Percentiles rank a stretch among this genome's conserved stretches.
Evolutionary conservation across 768 basidiomycete species (phyloP).

Genomic region (Tricholoma terreum): DNA sequence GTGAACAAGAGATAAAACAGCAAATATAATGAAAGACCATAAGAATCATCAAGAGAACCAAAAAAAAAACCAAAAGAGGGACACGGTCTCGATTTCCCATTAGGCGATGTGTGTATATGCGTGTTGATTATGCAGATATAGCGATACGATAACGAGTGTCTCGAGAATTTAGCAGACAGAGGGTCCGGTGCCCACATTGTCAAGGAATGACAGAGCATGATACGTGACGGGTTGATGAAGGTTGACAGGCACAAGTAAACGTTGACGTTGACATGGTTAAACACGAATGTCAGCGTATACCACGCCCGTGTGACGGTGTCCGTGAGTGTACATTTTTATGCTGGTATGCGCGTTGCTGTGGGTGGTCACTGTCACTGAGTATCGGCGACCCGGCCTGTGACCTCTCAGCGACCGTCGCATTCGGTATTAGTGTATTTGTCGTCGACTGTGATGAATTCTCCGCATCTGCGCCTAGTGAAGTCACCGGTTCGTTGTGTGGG

Average conservation of each 20-base stretch:
- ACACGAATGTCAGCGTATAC: background rate
- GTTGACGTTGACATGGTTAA: background rate
- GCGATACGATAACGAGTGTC: background rate
- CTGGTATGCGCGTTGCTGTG: slow-evolving; percentile 17
- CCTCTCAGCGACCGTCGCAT: slow-evolving; percentile 46
- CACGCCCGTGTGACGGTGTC: background rate
- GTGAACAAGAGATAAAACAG: background rate
- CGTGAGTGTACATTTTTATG: slow-evolving; percentile 16
- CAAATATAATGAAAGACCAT: background rate
- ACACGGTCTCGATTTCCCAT: background rate
- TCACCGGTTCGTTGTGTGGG: slow-evolving; percentile 71
- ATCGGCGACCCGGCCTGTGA: slow-evolving; percentile 45
- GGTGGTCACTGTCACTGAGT: slow-evolving; percentile 28
- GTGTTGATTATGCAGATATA: slow-evolving; percentile 1
- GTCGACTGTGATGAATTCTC: slow-evolving; percentile 40
- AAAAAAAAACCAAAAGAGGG: background rate
- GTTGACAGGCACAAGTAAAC: slow-evolving; percentile 4
- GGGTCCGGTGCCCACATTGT: background rate
- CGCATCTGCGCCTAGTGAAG: slow-evolving; percentile 38
- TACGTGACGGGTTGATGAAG: background rate
- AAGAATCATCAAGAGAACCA: too few relatives aligned
- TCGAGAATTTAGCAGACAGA: background rate
- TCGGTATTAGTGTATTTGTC: slow-evolving; percentile 41
- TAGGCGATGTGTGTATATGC: background rate
- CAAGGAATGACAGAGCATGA: background rate